Base-by-base conservation (phyloP, 805 yeast species). In the Lipomyces yamanashiensis region DNA sequence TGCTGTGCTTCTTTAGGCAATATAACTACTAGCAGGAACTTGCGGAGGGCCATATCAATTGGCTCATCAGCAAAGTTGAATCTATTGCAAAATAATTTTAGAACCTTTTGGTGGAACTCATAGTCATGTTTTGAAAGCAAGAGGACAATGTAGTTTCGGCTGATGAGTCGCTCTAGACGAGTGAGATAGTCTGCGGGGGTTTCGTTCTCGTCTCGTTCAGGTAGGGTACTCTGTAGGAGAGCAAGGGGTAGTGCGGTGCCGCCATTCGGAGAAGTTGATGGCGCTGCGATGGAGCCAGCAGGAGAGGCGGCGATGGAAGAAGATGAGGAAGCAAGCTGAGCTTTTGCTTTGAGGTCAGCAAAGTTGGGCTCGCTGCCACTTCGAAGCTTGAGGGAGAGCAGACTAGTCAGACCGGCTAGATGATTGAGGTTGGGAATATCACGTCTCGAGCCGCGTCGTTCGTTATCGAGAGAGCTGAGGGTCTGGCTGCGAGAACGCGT, bases 1-100 rank as follows among this genome's bases (percentile, higher is more conserved):
- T 89, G 92, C 72, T 88, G 93, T 0, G 90, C 78, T 71, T 89
- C 95, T 65, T 79, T 81, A 0, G 95, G 95, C 33, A 89, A 75
- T 59, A 84, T 84, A 61, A 85, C 80, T 54, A 80, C 75, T 77
- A 85, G 79, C 48, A 89, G 74, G 56, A 88, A 80, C 67, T 82
- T 83, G 13, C 69, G 48, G 92, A 89, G 73, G 0, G 92, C 80
- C 63, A 89, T 77, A 70, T 89, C 95, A 17, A 89, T 70, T 0
- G 95, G 89, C 65, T 83, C 84, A 33, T 77, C 77, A 1, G 69
- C 50, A 62, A 88, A 86, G 58, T 83, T 78, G 69, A 86, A 85
- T 53, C 73, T 76, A 15, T 74, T 65, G 48, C 76, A 65, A 56
- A 76, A 71, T 44, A 68, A 72, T 50, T 73, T 72, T 59, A 76